phyloP scores from a whole-genome alignment of 352 stramenopile genomes.

The Phytophthora pseudosyringae region DNA sequence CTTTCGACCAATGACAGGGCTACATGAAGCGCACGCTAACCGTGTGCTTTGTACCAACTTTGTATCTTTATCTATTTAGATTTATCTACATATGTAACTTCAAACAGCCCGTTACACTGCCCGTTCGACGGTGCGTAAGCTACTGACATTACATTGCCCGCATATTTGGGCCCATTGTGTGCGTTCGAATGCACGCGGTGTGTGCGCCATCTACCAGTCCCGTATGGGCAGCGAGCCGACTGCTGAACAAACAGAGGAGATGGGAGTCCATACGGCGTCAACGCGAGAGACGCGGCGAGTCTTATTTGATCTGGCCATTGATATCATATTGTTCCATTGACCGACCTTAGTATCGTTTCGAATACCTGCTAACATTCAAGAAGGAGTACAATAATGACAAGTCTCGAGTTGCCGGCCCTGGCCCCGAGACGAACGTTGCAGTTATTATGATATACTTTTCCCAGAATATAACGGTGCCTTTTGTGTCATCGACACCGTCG shows the following conservation, averaged over 20 bases:
- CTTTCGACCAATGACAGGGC: too few relatives aligned
- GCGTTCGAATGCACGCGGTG: conserved; percentile 17
- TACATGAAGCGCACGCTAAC: too few relatives aligned
- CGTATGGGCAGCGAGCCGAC: neutral
- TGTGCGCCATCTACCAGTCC: conserved; percentile 17
- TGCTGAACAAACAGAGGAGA: conserved; percentile 9
- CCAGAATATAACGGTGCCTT: conserved; percentile 23
- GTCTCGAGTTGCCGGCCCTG: neutral
- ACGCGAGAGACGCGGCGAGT: conserved; percentile 16
- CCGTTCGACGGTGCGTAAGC: conserved; percentile 3
- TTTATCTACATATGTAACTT: too few relatives aligned
- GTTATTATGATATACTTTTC: conserved; percentile 28
- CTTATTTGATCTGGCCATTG: neutral
- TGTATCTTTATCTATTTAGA: too few relatives aligned
- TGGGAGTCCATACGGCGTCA: conserved; percentile 11
- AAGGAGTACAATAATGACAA: conserved; percentile 20
- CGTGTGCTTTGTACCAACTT: too few relatives aligned
- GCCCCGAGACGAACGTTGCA: neutral
- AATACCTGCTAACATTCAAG: neutral
- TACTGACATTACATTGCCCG: conserved; percentile 13
- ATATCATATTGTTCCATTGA: conserved; percentile 21
- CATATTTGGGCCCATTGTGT: conserved; percentile 6
- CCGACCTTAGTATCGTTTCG: conserved; percentile 3
- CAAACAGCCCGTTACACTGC: too few relatives aligned
- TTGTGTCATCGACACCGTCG: conserved; percentile 2